phyloP scores from a whole-genome alignment of 2,329 filamentous ascomycete species.

The Fusarium foetens region DNA sequence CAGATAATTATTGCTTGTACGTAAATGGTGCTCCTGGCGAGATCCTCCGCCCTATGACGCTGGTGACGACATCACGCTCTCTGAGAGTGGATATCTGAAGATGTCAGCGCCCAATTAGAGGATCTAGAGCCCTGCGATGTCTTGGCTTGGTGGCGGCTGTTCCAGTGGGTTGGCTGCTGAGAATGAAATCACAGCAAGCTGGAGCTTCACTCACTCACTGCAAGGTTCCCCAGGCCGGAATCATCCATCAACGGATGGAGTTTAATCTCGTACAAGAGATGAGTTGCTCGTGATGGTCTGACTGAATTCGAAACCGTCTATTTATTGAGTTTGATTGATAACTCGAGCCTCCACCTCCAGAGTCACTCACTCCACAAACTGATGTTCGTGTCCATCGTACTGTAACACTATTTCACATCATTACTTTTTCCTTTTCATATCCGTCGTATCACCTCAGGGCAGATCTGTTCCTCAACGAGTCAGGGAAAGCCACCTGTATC shows the following conservation, averaged over 20 bases:
- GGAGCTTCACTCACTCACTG: constrained; percentile 9
- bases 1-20: neutral
- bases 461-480: constrained; percentile 28
- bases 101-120: constrained; percentile 17
- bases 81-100: constrained; percentile 8
- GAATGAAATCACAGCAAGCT: constrained; percentile 26
- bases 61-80: constrained; percentile 42
- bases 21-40: constrained; percentile 27
- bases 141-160: constrained; percentile 33
- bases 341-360: constrained; percentile 7
- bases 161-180: constrained; percentile 32
- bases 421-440: constrained; percentile 3
- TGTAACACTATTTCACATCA: constrained; percentile 7
- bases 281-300: neutral
- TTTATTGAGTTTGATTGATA: constrained; percentile 18
- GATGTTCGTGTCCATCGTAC: neutral
- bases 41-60: constrained; percentile 45
- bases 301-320: neutral
- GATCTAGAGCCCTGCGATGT: neutral
- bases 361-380: constrained; percentile 1
- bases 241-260: neutral
- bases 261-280: neutral
- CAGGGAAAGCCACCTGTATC: constrained; percentile 14
- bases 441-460: constrained; percentile 24
- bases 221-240: constrained; percentile 32